These are phyloP conservation scores for Spirogloea muscicola DNA, from an alignment of 139 green algal genomes.

Conservation along the genomic window DNA sequence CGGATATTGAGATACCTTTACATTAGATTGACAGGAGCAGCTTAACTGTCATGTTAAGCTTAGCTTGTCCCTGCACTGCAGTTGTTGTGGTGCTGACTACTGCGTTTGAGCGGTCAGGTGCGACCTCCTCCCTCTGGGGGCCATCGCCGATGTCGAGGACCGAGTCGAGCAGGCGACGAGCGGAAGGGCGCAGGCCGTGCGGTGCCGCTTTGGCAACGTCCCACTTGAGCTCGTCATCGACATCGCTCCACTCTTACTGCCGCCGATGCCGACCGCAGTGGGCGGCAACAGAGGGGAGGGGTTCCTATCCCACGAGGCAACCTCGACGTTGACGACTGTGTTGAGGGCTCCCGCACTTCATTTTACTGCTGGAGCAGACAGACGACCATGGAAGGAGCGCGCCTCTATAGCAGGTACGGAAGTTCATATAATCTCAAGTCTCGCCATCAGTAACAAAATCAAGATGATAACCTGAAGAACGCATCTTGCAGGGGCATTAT, in stretches of 20 bases:
- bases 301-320: constrained; percentile 31
- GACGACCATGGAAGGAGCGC: neutral
- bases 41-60: neutral
- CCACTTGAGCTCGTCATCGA: constrained; percentile 34
- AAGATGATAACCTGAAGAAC: too few species aligned
- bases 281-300: neutral
- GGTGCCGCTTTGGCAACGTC: constrained; percentile 23
- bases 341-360: neutral
- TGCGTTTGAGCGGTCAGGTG: constrained; percentile 12
- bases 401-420: constrained; percentile 5
- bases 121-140: constrained; percentile 36
- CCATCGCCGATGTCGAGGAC: constrained; percentile 32
- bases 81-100: neutral
- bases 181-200: neutral
- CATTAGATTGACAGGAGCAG: neutral
- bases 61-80: neutral
- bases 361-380: neutral
- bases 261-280: neutral
- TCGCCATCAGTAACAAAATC: neutral
- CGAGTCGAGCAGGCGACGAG: neutral
- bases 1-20: neutral
- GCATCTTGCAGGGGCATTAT: neutral
- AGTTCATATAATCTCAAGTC: neutral
- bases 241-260: neutral
- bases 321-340: too few species aligned